Evolutionary conservation across 106 monocot genomes (phyloP), one percentile per base, ranked within the genome.

Genomic region (Dactylorhiza incarnata): DNA sequence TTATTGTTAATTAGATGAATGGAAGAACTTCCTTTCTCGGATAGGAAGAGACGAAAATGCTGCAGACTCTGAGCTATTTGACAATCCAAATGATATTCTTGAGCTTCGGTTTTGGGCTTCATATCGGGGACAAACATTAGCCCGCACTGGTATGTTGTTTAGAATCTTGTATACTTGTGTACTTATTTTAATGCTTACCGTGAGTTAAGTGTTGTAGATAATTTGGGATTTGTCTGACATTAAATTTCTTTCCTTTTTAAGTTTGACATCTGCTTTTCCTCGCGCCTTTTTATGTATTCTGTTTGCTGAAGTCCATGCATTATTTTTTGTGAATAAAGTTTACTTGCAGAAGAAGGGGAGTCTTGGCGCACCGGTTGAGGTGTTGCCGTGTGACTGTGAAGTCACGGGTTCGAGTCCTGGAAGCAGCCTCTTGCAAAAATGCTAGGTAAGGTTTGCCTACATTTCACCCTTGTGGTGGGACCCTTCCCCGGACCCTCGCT

Each of bases 41-140:
- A 91, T 95, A 47, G 87, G 95, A 13, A 73, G 84, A 54, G 74
- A 87, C 74, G 91, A 89, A 83, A 81, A 91, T 79, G 74, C 78
- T 5, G 48, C 73, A 49, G 91, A 91, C 16, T 48, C 81, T 80
- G 87, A 87, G 76, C 81, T 86, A 43, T 79, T 85, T 77, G 77
- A 86, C 71, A 87, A 71, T 76, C 67, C 81, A 75, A 83, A 75
- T 83, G 93, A 94, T 79, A 62, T 79, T 71, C 73, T 94, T 48
- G 93, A 94, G 75, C 85, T 95, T 25, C 77, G 95, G 9, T 87
- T 95, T 79, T 95, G 95, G 95, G 95, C 95, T 82, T 95, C 95
- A 49, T 95, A 95, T 66, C 89, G 91, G 16, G 95, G 95, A 52
- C 95, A 95, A 81, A 95, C 95, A 11, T 87, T 95, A 72, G 91